These are phyloP conservation scores for Populus hybrid DNA, from an alignment of 441 rosid genomes.

Conservation along the genomic window DNA sequence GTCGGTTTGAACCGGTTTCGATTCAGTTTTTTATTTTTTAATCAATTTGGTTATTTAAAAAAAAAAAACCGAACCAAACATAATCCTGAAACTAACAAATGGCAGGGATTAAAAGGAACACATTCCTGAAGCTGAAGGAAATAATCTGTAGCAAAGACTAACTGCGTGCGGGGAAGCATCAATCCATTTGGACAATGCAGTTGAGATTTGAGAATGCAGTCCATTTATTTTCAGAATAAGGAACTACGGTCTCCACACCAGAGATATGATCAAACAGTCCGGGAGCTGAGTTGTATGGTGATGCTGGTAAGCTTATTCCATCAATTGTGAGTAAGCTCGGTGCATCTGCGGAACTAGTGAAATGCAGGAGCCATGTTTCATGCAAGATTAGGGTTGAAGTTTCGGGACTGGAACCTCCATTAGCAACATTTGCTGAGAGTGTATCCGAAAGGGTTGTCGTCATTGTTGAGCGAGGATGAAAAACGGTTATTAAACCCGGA, in stretches of 20 bases:
- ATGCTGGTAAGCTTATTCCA: constrained; percentile 54
- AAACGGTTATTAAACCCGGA: too few relatives aligned
- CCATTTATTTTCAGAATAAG: constrained; percentile 39
- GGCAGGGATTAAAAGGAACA: constrained; percentile 7
- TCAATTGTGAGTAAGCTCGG: constrained; percentile 43
- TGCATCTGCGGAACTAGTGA: constrained; percentile 38
- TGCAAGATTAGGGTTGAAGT: constrained; percentile 14
- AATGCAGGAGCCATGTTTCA: constrained; percentile 8
- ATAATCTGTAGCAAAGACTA: constrained; percentile 28
- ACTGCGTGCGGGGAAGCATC: constrained; percentile 49
- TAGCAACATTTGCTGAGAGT: constrained; percentile 32
- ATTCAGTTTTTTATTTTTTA: too few relatives aligned
- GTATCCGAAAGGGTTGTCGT: constrained; percentile 29
- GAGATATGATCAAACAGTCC: constrained; percentile 27
- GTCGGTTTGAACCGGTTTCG: too few relatives aligned
- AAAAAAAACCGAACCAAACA: too few relatives aligned
- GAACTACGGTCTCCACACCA: constrained; percentile 25
- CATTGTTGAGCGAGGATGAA: constrained; percentile 8
- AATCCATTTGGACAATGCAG: constrained; percentile 37
- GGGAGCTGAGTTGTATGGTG: constrained; percentile 36
- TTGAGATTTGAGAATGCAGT: constrained; percentile 32
- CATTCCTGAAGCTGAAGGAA: constrained; percentile 16
- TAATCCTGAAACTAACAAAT: not conserved
- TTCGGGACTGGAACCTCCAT: constrained; percentile 25
- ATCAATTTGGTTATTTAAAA: too few relatives aligned